Evolutionary conservation across 192 early-diverging fungal species (phyloP).

Genomic region (Linnemannia exigua): DNA sequence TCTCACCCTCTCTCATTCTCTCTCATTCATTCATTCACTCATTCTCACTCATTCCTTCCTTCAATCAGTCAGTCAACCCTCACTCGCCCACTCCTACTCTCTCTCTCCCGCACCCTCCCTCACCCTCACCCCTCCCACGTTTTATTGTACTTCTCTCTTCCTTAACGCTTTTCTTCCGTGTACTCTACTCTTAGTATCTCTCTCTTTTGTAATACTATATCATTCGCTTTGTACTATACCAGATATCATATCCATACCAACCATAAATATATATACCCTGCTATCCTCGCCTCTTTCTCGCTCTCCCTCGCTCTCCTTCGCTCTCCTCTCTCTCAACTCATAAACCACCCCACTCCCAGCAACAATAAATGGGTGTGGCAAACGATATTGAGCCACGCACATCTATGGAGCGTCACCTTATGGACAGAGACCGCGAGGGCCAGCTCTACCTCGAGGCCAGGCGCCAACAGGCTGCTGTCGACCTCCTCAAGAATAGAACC

Average conservation of each 20-base stretch:
- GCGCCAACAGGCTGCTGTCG: conserved; percentile 34
- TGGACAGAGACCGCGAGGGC: conserved; percentile 54
- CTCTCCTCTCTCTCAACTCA: neutral
- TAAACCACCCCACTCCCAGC: neutral
- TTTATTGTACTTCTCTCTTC: neutral
- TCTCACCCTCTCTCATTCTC: neutral
- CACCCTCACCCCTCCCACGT: neutral
- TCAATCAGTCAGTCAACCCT: neutral
- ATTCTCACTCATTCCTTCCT: neutral
- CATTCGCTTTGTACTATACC: neutral
- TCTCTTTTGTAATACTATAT: neutral
- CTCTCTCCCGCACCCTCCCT: neutral
- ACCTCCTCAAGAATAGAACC: conserved; percentile 40
- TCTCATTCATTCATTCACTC: neutral
- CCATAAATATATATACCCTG: neutral
- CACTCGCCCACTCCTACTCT: neutral
- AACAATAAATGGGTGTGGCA: conserved; percentile 15
- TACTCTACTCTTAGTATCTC: neutral
- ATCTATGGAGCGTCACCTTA: conserved; percentile 47
- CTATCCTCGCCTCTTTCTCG: neutral
- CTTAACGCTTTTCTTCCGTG: neutral
- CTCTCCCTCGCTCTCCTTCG: neutral
- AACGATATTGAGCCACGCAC: conserved; percentile 44
- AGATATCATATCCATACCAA: neutral
- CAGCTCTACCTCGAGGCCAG: conserved; percentile 47